Evolutionary conservation across 1,139 yeast genomes (phyloP).

Genomic region (Hyphopichia wangnamkhiaoensis): DNA sequence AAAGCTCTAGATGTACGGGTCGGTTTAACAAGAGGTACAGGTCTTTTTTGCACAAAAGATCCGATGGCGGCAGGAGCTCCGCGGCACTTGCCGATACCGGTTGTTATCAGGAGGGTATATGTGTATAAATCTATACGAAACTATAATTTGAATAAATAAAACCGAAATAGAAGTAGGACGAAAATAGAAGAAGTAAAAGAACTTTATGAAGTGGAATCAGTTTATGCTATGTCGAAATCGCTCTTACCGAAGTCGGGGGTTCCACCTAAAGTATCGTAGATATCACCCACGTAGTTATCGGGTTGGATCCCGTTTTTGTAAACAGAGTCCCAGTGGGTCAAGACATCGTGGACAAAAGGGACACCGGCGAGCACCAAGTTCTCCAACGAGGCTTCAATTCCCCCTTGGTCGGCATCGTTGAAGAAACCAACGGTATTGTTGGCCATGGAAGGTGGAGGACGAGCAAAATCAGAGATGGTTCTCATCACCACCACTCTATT

Average conservation of each 20-base stretch:
- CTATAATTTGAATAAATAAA: background rate
- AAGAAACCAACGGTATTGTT: conserved; percentile 52
- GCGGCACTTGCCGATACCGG: too few relatives aligned
- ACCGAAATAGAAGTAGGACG: background rate
- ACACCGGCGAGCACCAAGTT: conserved; percentile 58
- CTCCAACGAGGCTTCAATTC: conserved; percentile 47
- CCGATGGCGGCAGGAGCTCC: too few relatives aligned
- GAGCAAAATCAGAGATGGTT: conserved; percentile 63
- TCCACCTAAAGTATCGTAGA: conserved; percentile 52
- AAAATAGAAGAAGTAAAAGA: background rate
- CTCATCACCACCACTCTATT: conserved; percentile 62
- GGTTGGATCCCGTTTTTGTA: conserved; percentile 43
- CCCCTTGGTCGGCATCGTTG: conserved; percentile 53
- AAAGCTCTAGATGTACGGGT: too few relatives aligned
- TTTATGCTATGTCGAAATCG: conserved; percentile 19
- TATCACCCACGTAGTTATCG: conserved; percentile 61
- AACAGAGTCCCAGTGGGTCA: conserved; percentile 51
- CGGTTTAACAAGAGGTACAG: too few relatives aligned
- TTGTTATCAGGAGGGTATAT: too few relatives aligned
- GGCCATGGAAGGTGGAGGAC: conserved; percentile 50
- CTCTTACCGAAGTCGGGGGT: conserved; percentile 29
- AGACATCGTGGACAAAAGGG: conserved; percentile 56
- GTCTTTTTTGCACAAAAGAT: too few relatives aligned
- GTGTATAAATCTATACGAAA: too few relatives aligned
- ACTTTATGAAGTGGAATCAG: background rate